Base-by-base conservation (phyloP, 2,329 filamentous ascomycete species). In the Tolypocladium album region DNA sequence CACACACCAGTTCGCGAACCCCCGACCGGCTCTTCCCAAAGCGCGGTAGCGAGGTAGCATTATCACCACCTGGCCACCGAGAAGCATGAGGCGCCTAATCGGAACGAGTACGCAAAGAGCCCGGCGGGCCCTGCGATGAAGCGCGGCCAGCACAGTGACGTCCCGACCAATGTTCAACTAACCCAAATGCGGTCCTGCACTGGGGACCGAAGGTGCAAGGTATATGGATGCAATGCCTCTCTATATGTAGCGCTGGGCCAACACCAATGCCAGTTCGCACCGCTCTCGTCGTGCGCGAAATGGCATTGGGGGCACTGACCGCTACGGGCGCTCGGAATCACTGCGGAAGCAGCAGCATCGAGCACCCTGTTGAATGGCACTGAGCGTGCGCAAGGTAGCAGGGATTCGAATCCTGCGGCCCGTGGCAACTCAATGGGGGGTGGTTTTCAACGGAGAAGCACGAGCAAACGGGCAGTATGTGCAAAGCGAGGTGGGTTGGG, bases 331-430 rank as follows among this genome's bases (percentile, higher is more conserved):
- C 40, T 3, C 17, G 20, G 15, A 11, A 24, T 38, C 27, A 45
- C 56, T n/a, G 17, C 50, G 39, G 40, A 50, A 58, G 47, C 56
- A 42, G 39, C 59, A 60, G 55, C 61, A 62, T 8, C 39, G 6
- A 65, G 61, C 58, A 59, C 61, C 65, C 6, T 34, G 39, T 7
- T 55, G 20, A 45, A 27, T 38, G 58, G 50, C 27, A 39, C 52
- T 47, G 56, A 56, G 31, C 57, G 61, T 61, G 63, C 57, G 63
- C 56, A 61, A 60, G 62, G 62, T 43, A 42, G 60, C 68, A 69
- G 65, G 68, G 67, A 66, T 69, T 12, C 12, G 56, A 57, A 66
- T 69, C 68, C 68, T 64, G 42, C 34, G 43, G 20, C 27, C 57
- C 43, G 56, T 13, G 47, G 57, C 42, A 50, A 24, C 57, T 50